Percentiles rank a stretch among this genome's conserved stretches.
These are phyloP conservation scores for Pyricularia sp. DNA, from an alignment of 2,329 filamentous ascomycete genomes.

Conservation along the genomic window DNA sequence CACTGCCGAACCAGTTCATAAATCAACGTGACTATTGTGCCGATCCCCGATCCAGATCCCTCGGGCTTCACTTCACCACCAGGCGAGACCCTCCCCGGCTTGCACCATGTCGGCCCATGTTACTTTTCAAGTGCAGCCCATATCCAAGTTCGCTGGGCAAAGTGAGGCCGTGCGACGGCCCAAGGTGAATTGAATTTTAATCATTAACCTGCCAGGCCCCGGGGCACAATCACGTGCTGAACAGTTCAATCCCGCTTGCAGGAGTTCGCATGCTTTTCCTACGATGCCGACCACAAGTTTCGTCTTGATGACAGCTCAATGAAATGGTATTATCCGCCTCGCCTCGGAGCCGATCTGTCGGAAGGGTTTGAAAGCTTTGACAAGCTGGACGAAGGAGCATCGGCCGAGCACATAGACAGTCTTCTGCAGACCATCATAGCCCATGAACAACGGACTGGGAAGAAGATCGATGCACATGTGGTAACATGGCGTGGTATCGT, in stretches of 20 bases:
- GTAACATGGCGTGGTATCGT: constrained; percentile 97
- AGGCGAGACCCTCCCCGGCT: background rate
- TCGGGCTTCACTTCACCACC: background rate
- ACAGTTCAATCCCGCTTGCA: constrained; percentile 18
- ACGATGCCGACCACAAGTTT: constrained; percentile 70
- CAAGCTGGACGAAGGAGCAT: constrained; percentile 59
- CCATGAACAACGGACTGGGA: constrained; percentile 55
- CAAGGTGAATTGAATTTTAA: constrained; percentile 36
- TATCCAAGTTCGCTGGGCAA: constrained; percentile 52
- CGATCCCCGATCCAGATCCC: background rate
- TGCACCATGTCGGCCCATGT: background rate
- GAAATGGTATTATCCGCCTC: constrained; percentile 76
- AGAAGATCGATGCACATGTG: constrained; percentile 61
- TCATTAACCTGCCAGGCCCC: background rate
- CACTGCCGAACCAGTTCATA: background rate
- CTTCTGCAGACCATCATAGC: constrained; percentile 63
- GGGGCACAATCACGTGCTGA: background rate
- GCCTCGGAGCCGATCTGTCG: constrained; percentile 59
- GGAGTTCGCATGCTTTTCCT: constrained; percentile 92
- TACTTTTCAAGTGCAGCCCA: constrained; percentile 39
- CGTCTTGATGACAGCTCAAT: constrained; percentile 66
- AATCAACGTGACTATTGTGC: background rate
- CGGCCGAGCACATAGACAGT: constrained; percentile 80
- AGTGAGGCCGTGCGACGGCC: constrained; percentile 63
- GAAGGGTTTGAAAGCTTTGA: constrained; percentile 71